Evolutionary conservation across 2,329 filamentous ascomycete genomes (phyloP).

Genomic region (Colletotrichum liriopes): DNA sequence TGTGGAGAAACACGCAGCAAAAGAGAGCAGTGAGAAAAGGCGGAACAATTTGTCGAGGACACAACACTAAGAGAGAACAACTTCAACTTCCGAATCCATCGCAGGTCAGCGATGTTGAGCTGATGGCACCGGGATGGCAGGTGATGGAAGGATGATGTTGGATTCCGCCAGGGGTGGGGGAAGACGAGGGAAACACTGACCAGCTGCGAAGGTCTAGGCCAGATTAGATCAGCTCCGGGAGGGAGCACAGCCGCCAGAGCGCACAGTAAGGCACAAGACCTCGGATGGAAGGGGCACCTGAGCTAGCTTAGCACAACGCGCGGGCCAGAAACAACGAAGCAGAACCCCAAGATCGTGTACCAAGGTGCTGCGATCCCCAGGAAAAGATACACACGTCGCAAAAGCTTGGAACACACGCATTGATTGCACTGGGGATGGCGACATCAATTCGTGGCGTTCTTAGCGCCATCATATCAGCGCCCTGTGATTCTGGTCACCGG

Average conservation of each 20-base stretch:
- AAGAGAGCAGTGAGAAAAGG: neutral
- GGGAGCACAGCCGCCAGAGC: neutral
- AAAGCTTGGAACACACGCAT: slow-evolving; percentile 2
- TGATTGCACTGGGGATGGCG: slow-evolving; percentile 12
- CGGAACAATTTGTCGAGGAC: neutral
- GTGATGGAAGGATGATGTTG: slow-evolving; percentile 32
- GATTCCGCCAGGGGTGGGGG: slow-evolving; percentile 7
- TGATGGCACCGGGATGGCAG: slow-evolving; percentile 1
- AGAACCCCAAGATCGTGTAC: neutral
- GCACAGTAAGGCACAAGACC: slow-evolving; percentile 20
- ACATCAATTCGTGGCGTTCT: slow-evolving; percentile 16
- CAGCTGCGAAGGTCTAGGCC: slow-evolving; percentile 24
- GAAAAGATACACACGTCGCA: neutral
- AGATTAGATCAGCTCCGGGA: slow-evolving; percentile 18
- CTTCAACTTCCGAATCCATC: slow-evolving; percentile 19
- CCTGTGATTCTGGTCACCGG: slow-evolving; percentile 20
- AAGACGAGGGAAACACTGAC: neutral
- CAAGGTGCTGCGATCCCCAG: neutral
- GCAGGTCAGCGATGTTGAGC: slow-evolving; percentile 23
- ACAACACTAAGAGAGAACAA: neutral
- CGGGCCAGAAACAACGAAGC: neutral
- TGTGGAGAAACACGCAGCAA: slow-evolving; percentile 9
- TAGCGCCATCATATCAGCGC: slow-evolving; percentile 12
- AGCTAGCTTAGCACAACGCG: neutral
- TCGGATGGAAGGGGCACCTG: neutral